A percentile compares a stretch with the other conserved stretches of the same genome.
Conservation (phyloP, 164 flowering plant genomes). For the Vitis labrusca region DNA sequence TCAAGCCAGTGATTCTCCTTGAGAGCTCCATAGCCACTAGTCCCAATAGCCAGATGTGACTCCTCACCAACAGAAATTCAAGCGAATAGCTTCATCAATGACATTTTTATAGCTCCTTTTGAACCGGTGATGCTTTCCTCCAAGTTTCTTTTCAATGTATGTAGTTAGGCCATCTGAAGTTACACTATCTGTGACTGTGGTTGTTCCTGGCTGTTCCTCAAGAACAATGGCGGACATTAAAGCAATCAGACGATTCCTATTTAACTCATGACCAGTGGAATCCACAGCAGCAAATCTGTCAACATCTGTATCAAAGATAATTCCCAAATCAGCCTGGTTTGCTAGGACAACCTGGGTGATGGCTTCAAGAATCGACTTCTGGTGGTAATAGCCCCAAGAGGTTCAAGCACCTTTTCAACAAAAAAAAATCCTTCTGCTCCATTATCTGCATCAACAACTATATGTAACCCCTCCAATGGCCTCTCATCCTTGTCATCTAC, state of each 20-base stretch:
- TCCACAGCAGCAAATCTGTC: constrained; percentile 99
- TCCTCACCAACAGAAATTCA: constrained; percentile 93
- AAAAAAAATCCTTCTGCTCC: too few relatives aligned
- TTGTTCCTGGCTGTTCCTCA: constrained; percentile 96
- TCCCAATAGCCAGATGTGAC: constrained; percentile 96
- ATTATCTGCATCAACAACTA: too few relatives aligned
- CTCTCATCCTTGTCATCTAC: too few relatives aligned
- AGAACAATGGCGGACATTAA: constrained; percentile 93
- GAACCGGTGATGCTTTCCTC: constrained; percentile 95
- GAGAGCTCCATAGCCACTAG: constrained; percentile 99
- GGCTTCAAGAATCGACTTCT: constrained; percentile 94
- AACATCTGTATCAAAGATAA: constrained; percentile 97
- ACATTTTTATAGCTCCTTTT: constrained; percentile 98
- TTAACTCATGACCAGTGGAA: constrained; percentile 82
- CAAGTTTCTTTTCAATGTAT: constrained; percentile 91
- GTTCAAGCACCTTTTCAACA: constrained; percentile 79
- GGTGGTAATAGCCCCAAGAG: constrained; percentile 82
- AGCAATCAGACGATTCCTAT: constrained; percentile 91
- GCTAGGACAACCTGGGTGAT: constrained; percentile 84
- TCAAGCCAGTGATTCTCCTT: constrained; percentile 99
- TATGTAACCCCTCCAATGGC: too few relatives aligned
- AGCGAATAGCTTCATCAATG: constrained; percentile 96
- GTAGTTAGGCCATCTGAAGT: constrained; percentile 94
- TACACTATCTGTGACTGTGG: constrained; percentile 97
- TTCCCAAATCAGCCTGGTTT: constrained; percentile 93